These are phyloP conservation scores for Immersiella caudata DNA, from an alignment of 495 filamentous ascomycete genomes.

Conservation along the genomic window DNA sequence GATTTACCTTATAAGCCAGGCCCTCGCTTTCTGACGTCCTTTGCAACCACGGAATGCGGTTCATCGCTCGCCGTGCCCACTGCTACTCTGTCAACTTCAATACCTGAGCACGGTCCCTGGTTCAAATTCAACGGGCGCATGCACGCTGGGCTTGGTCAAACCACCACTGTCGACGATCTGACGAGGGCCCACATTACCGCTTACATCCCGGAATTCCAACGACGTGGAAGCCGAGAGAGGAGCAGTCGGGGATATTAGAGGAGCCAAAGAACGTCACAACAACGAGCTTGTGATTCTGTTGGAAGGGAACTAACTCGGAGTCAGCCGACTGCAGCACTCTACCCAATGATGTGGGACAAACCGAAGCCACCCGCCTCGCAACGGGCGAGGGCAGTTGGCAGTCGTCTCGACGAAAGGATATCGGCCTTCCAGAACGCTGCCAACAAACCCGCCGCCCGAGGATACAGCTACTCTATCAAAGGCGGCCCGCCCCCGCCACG, in stretches of 20 bases:
- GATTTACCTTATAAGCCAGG: not conserved
- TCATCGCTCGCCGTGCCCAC: not conserved
- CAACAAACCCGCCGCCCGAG: conserved; percentile 13
- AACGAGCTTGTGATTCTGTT: not conserved
- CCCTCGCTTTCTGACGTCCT: not conserved
- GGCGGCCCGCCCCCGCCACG: conserved; percentile 35
- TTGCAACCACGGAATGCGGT: not conserved
- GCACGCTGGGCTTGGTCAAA: conserved; percentile 27
- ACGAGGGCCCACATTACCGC: conserved; percentile 21
- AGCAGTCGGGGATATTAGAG: conserved; percentile 7
- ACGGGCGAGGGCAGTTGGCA: not conserved
- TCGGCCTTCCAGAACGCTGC: not conserved
- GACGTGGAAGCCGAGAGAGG: conserved; percentile 19
- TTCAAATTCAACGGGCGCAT: conserved; percentile 15
- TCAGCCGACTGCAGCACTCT: conserved; percentile 2
- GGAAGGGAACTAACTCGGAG: not conserved
- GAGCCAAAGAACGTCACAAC: conserved; percentile 3
- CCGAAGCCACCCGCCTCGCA: conserved; percentile 6
- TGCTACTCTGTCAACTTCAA: conserved; percentile 3
- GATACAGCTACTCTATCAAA: conserved; percentile 40
- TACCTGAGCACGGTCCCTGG: not conserved
- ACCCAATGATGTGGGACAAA: conserved; percentile 16
- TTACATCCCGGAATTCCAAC: conserved; percentile 11
- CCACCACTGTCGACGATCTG: conserved; percentile 32
- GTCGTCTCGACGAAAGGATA: conserved; percentile 4